Conservation (phyloP, 331 rosid species). For the Acacia concinna region DNA sequence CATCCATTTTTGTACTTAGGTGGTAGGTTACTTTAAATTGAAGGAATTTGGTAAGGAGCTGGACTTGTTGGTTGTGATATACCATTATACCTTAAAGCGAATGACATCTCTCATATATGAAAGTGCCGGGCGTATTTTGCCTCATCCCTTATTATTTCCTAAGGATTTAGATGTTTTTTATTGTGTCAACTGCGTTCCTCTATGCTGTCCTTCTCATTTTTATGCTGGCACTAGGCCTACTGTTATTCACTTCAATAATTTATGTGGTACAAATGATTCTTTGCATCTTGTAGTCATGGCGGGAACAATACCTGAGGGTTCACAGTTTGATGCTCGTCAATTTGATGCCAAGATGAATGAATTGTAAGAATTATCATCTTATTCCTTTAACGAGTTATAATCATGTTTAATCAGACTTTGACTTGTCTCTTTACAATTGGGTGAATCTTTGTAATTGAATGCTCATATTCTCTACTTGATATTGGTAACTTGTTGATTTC, state of each 20-base stretch:
- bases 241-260: neutral
- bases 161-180: neutral
- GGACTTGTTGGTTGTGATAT: neutral
- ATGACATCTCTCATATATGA: neutral
- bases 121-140: neutral
- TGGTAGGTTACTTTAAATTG: neutral
- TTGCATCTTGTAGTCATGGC: slow-evolving; percentile 65
- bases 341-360: slow-evolving; percentile 68
- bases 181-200: neutral
- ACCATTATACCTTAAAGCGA: neutral
- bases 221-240: neutral
- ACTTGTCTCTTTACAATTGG: neutral
- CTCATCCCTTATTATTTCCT: neutral
- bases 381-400: slow-evolving; percentile 8
- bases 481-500: slow-evolving; percentile 25
- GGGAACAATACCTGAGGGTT: slow-evolving; percentile 63
- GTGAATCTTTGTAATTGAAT: neutral
- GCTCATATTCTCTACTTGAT: slow-evolving; percentile 30
- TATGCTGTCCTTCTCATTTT: neutral
- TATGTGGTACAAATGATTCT: neutral
- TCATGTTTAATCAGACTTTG: neutral
- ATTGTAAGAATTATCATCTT: slow-evolving; percentile 44
- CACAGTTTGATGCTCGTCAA: slow-evolving; percentile 67
- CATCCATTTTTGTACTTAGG: neutral
- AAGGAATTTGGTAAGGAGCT: neutral